Percentiles rank a stretch among this genome's conserved stretches.
phyloP scores from a whole-genome alignment of 129 eudicot species.

The Erigeron canadensis region DNA sequence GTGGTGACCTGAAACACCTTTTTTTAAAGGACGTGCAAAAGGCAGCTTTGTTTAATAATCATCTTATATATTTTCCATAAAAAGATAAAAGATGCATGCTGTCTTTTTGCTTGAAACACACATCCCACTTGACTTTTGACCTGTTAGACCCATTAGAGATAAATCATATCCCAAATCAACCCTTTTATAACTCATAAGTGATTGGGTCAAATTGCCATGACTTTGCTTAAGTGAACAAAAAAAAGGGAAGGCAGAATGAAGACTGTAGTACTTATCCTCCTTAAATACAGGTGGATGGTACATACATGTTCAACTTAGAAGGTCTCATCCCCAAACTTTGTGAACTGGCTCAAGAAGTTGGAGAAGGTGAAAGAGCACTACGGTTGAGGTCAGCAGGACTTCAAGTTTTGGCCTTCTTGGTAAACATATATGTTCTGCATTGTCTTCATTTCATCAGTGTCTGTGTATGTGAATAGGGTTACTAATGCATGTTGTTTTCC shows the following conservation, averaged over 20 bases:
- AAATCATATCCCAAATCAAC: neutral
- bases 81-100: neutral
- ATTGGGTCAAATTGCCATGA: neutral
- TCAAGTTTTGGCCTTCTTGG: constrained; percentile 72
- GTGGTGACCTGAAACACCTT: neutral
- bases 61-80: neutral
- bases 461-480: constrained; percentile 1
- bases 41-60: neutral
- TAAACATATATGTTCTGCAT: constrained; percentile 26
- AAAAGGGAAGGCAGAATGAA: constrained; percentile 8
- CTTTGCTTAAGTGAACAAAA: neutral
- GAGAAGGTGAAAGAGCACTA: constrained; percentile 66
- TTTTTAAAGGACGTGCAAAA: neutral
- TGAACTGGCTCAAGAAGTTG: constrained; percentile 76
- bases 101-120: neutral
- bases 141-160: neutral
- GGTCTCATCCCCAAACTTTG: constrained; percentile 81
- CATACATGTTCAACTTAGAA: constrained; percentile 83
- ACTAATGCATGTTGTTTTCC: neutral
- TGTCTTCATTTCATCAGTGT: constrained; percentile 11
- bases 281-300: constrained; percentile 50
- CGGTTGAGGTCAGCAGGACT: constrained; percentile 73
- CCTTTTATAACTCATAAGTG: neutral
- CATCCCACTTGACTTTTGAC: neutral
- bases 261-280: neutral